Evolutionary conservation across 345 rosid genomes (phyloP).

Genomic region (Lumnitzera racemosa): DNA sequence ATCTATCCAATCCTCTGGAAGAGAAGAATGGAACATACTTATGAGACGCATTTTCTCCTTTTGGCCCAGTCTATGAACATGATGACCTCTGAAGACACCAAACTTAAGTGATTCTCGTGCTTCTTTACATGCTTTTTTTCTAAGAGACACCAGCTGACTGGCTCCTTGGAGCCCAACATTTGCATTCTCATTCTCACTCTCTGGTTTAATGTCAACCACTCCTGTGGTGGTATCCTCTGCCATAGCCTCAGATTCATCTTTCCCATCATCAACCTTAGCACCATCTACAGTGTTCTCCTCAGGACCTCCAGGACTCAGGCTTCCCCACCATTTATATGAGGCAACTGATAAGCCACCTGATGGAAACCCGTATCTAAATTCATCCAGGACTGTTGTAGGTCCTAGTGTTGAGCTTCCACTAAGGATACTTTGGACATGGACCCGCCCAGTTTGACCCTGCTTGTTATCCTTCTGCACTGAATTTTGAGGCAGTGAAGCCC

Average conservation of each 20-base stretch:
- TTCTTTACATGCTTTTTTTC: slow-evolving; percentile 39
- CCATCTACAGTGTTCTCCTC: slow-evolving; percentile 16
- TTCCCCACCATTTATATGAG: slow-evolving; percentile 70
- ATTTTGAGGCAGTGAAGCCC: slow-evolving; percentile 15
- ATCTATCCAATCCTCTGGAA: slow-evolving; percentile 35
- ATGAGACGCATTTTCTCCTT: slow-evolving; percentile 35
- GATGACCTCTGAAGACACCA: slow-evolving; percentile 27
- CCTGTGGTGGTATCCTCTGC: slow-evolving; percentile 3
- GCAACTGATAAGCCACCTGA: slow-evolving; percentile 42
- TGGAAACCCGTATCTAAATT: slow-evolving; percentile 70
- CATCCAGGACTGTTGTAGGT: slow-evolving; percentile 31
- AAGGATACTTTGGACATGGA: slow-evolving; percentile 8
- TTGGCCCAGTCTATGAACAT: slow-evolving; percentile 26
- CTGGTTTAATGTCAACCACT: slow-evolving; percentile 13
- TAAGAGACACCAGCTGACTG: slow-evolving; percentile 29
- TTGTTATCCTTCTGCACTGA: slow-evolving; percentile 32
- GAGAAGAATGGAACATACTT: slow-evolving; percentile 41
- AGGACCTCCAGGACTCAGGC: slow-evolving; percentile 19
- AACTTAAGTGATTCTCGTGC: slow-evolving; percentile 42
- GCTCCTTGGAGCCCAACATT: slow-evolving; percentile 15
- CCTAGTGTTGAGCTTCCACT: slow-evolving; percentile 26
- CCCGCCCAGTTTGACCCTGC: slow-evolving; percentile 13
- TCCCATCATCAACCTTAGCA: slow-evolving; percentile 17
- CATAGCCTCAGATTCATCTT: slow-evolving; percentile 14
- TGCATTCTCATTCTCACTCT: slow-evolving; percentile 18